Conservation (phyloP, 805 yeast species). For the Starmerella vitae region DNA sequence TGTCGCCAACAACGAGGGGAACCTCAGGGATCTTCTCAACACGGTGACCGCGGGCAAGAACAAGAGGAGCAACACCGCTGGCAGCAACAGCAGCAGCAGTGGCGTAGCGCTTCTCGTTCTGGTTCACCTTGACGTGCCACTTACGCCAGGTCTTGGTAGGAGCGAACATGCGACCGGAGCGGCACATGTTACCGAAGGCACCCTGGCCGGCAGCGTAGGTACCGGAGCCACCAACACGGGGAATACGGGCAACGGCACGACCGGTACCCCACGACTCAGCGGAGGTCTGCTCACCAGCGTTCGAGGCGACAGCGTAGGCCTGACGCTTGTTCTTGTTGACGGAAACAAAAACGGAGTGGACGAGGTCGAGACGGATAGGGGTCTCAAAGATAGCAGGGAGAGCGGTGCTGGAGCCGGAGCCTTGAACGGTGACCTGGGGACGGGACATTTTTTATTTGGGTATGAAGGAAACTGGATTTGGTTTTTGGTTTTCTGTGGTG, state of each 20-base stretch:
- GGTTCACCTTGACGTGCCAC: slow-evolving; percentile 99
- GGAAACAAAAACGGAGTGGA: slow-evolving; percentile 96
- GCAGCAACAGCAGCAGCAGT: slow-evolving; percentile 99
- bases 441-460: slow-evolving; percentile 34
- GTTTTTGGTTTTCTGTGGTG: too few relatives aligned
- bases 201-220: slow-evolving; percentile 99
- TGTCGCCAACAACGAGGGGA: slow-evolving; percentile 92
- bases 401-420: slow-evolving; percentile 70
- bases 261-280: slow-evolving; percentile 99
- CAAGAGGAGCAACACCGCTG: slow-evolving; percentile 94
- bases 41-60: slow-evolving; percentile 99
- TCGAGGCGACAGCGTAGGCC: slow-evolving; percentile 98
- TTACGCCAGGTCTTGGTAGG: slow-evolving; percentile 99
- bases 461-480: neutral
- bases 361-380: slow-evolving; percentile 99
- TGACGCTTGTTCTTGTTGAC: slow-evolving; percentile 99
- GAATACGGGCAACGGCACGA: slow-evolving; percentile 99
- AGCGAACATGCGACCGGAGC: slow-evolving; percentile 99
- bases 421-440: slow-evolving; percentile 94
- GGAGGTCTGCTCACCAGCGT: slow-evolving; percentile 99
- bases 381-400: slow-evolving; percentile 98
- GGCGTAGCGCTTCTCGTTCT: slow-evolving; percentile 99
- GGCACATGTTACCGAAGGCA: slow-evolving; percentile 99
- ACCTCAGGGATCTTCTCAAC: slow-evolving; percentile 96
- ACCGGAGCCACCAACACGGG: slow-evolving; percentile 99